Percentiles rank a stretch among this genome's conserved stretches.
Evolutionary conservation across 2,329 filamentous ascomycete genomes (phyloP).

Genomic region (Zasmidium cellare): DNA sequence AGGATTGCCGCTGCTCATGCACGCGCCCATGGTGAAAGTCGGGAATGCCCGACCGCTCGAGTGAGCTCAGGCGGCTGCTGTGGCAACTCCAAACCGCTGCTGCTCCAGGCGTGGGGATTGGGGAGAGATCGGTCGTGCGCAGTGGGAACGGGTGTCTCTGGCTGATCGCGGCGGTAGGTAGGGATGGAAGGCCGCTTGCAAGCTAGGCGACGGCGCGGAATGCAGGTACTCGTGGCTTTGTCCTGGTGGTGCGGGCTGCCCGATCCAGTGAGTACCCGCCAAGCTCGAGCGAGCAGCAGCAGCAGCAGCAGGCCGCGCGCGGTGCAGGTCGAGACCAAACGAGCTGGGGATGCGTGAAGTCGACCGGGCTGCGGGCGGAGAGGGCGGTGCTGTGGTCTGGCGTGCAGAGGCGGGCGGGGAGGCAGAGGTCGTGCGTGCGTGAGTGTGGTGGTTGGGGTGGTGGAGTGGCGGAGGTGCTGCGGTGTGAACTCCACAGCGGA

Average conservation of each 20-base stretch:
- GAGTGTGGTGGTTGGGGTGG: not conserved
- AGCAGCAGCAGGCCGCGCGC: slow-evolving; percentile 3
- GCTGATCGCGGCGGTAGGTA: slow-evolving; percentile 2
- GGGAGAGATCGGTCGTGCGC: not conserved
- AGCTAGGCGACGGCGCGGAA: slow-evolving; percentile 18
- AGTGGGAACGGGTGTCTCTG: not conserved
- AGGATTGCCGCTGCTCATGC: slow-evolving; percentile 85
- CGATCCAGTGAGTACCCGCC: not conserved
- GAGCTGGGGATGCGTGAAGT: not conserved
- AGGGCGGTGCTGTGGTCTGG: not conserved
- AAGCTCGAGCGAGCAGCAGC: slow-evolving; percentile 7
- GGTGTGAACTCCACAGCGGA: no score
- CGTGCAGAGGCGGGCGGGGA: not conserved
- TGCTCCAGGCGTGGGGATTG: not conserved
- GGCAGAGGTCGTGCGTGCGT: not conserved
- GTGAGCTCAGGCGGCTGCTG: slow-evolving; percentile 27
- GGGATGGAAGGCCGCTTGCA: slow-evolving; percentile 17
- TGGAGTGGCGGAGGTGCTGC: not conserved
- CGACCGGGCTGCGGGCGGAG: not conserved
- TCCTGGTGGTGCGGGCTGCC: slow-evolving; percentile 7
- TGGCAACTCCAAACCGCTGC: slow-evolving; percentile 23
- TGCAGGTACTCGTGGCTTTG: slow-evolving; percentile 19
- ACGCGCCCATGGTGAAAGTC: slow-evolving; percentile 72
- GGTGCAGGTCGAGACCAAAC: not conserved
- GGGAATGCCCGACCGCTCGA: slow-evolving; percentile 25